Evolutionary conservation across 768 basidiomycete species (phyloP), one percentile per base, ranked within the genome.

Genomic region (Mycena capillaripes): DNA sequence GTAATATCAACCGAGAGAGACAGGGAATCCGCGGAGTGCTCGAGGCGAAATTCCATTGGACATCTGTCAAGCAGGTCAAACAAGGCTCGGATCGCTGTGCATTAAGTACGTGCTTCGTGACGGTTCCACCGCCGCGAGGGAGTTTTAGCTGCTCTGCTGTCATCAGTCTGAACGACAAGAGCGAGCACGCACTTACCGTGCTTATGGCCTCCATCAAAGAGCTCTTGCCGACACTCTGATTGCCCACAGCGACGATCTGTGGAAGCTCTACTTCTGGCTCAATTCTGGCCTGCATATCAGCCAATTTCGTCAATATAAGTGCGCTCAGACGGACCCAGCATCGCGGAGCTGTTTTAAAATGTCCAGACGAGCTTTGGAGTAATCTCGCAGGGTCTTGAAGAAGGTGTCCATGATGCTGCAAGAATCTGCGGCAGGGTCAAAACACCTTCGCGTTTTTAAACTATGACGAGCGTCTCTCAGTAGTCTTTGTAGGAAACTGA

Each of bases 11-110:
- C 68, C 40, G 59, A 62, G 1, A 63, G 53, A 32, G 53, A 25
- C 21, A 57, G 32, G 10, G 67, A 55, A 44, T 30, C 50, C 19
- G 48, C 21, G 48, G 57, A 69, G 36, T 69, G 58, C 42, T 69
- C 67, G 25, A 61, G 58, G 50, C 67, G 59, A 30, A 69, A 69
- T 44, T 69, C 67, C 67, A 69, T 69, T 3, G 67, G 67, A 25
- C 67, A 69, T 55, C 67, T 69, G 46, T 61, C 44, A 23, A 61
- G 40, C 19, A 23, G 4, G 34, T 69, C 59, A 60, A 17, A n/a
- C 36, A 42, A 17, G n/a, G 1, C 14, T 29, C 36, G 30, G 58
- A 53, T 53, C 4, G 14, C n/a, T 12, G 17, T 23, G n/a, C 1
- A 50, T 60, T 25, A 8, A 32, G 48, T 60, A 53, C 52, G 48